phyloP scores from a whole-genome alignment of 2,329 filamentous ascomycete species.

The Plenodomus tracheiphilus region DNA sequence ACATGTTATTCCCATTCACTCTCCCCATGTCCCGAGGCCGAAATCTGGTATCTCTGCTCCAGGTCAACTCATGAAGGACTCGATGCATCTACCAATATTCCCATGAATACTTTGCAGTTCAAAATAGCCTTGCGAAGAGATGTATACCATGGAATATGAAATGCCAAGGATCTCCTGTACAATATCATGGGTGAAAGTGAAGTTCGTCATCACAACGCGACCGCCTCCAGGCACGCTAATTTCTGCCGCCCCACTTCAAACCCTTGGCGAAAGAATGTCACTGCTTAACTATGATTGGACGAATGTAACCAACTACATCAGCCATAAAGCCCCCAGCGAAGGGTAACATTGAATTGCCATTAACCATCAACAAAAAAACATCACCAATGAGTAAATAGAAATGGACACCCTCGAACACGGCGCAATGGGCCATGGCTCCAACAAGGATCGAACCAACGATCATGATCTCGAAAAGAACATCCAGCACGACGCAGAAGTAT shows the following conservation, averaged over 20 bases:
- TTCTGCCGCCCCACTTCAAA: not conserved
- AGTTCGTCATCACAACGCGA: not conserved
- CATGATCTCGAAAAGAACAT: conserved; percentile 15
- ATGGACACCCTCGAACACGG: conserved; percentile 24
- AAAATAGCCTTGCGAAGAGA: too few relatives aligned
- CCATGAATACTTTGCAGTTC: too few relatives aligned
- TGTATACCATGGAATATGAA: too few relatives aligned
- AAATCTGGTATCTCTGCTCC: too few relatives aligned
- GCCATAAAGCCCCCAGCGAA: not conserved
- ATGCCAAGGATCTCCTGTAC: too few relatives aligned
- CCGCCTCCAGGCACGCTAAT: not conserved
- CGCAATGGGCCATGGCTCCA: conserved; percentile 2
- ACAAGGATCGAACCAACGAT: conserved; percentile 1
- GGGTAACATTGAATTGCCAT: not conserved
- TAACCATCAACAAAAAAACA: too few relatives aligned
- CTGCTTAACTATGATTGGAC: conserved; percentile 12
- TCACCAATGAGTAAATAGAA: not conserved
- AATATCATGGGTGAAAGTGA: too few relatives aligned
- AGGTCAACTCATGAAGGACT: too few relatives aligned
- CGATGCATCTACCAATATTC: too few relatives aligned
- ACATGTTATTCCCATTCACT: too few relatives aligned
- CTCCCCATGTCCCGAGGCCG: too few relatives aligned
- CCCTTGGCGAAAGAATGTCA: conserved; percentile 10
- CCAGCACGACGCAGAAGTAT: not conserved
- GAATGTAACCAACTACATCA: not conserved